Conservation (phyloP, 768 basidiomycete genomes). For the Suillus subluteus region DNA sequence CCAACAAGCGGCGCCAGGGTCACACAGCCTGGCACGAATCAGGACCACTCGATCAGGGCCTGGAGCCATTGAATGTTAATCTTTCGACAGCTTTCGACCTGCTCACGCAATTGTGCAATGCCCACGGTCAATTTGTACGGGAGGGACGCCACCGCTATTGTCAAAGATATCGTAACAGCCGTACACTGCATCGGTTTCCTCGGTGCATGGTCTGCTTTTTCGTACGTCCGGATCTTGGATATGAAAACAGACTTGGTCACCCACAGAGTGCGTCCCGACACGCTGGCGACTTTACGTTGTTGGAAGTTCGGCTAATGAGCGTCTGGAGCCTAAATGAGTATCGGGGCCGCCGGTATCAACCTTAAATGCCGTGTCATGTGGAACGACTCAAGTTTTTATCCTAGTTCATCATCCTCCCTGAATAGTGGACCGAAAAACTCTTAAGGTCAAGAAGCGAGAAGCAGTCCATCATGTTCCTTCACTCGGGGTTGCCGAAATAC, state of each 20-base stretch:
- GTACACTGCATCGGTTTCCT: neutral
- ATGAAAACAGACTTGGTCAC: neutral
- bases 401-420: neutral
- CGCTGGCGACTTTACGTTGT: neutral
- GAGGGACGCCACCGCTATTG: neutral
- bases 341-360: neutral
- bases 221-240: neutral
- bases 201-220: neutral
- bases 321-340: neutral
- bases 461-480: neutral
- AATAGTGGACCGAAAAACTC: neutral
- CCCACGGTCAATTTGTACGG: neutral
- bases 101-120: neutral
- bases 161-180: constrained; percentile 2
- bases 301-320: neutral
- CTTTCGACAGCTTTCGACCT: neutral
- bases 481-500: neutral
- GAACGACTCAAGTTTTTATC: neutral
- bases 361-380: neutral
- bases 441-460: neutral
- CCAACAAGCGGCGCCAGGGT: neutral
- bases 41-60: neutral
- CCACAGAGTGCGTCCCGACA: neutral
- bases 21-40: neutral
- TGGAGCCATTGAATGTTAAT: neutral